Evolutionary conservation across 129 eudicot genomes (phyloP).

Genomic region (Chrysanthemum makinoi): DNA sequence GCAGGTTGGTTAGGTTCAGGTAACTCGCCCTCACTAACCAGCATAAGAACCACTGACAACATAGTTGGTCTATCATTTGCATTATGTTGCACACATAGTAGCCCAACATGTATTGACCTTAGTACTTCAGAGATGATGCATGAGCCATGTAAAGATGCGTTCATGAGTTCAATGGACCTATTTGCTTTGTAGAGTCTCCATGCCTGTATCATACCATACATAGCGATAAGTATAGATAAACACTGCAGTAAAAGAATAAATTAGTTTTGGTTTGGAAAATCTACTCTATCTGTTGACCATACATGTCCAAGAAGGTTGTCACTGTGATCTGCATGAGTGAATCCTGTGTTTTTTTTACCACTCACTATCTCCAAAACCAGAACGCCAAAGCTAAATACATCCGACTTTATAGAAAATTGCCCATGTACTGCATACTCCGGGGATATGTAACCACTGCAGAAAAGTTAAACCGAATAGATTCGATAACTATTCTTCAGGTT

Average conservation of each 20-base stretch:
- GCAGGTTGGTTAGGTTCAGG: slow-evolving; percentile 35
- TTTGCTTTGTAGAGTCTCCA: slow-evolving; percentile 26
- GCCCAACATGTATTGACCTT: slow-evolving; percentile 35
- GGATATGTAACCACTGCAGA: slow-evolving; percentile 43
- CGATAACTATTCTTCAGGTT: not conserved
- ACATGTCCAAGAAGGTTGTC: slow-evolving; percentile 55
- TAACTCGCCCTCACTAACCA: slow-evolving; percentile 36
- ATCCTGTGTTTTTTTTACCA: slow-evolving; percentile 43
- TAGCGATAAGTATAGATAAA: not conserved
- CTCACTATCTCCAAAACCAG: slow-evolving; percentile 42
- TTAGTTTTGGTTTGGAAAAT: not conserved
- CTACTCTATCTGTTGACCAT: slow-evolving; percentile 9
- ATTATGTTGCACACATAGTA: slow-evolving; percentile 51
- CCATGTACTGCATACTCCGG: slow-evolving; percentile 50
- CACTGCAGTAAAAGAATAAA: not conserved
- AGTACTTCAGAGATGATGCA: slow-evolving; percentile 15
- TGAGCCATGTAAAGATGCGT: slow-evolving; percentile 10
- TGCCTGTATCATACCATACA: slow-evolving; percentile 17
- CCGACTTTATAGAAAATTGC: slow-evolving; percentile 41
- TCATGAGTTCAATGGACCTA: slow-evolving; percentile 23
- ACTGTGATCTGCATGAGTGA: slow-evolving; percentile 34
- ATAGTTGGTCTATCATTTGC: slow-evolving; percentile 51
- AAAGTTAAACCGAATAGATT: not conserved
- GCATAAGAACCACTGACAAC: slow-evolving; percentile 47
- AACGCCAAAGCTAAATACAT: slow-evolving; percentile 52